phyloP scores from a whole-genome alignment of 2,329 filamentous ascomycete species.

The Pleoardoris graminearum region DNA sequence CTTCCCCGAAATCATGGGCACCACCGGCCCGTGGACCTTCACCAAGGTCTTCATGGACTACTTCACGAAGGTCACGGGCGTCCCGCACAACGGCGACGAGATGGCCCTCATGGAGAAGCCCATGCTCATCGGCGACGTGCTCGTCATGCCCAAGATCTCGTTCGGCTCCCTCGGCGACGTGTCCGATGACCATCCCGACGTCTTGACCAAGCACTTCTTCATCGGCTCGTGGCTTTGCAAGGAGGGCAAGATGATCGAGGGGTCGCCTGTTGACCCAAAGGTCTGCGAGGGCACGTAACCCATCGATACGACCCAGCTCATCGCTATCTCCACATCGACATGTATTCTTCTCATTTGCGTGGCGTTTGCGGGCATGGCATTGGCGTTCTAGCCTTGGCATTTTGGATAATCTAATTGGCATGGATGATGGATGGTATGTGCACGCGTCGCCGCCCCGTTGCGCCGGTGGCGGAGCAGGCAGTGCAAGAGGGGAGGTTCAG shows the following conservation, averaged over 20 bases:
- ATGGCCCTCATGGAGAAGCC: constrained; percentile 5
- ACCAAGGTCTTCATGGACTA: constrained; percentile 11
- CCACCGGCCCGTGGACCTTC: constrained; percentile 7
- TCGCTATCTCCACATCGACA: not conserved
- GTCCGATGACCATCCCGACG: constrained; percentile 1
- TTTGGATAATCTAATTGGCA: not conserved
- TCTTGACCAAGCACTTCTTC: constrained; percentile 5
- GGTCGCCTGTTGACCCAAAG: constrained; percentile 6
- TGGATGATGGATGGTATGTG: too few species aligned
- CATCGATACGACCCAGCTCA: not conserved
- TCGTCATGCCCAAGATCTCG: constrained; percentile 5
- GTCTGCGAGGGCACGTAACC: constrained; percentile 1
- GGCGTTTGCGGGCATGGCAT: constrained; percentile 1
- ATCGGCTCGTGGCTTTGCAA: constrained; percentile 8
- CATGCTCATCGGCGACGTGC: constrained; percentile 6
- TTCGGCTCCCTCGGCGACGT: constrained; percentile 5
- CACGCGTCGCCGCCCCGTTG: not conserved
- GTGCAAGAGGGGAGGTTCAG: too few species aligned
- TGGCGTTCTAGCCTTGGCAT: not conserved
- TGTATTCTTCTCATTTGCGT: constrained; percentile 2
- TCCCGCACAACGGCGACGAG: constrained; percentile 4
- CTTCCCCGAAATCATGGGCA: constrained; percentile 8
- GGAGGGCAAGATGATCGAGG: constrained; percentile 7
- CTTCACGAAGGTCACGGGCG: constrained; percentile 5
- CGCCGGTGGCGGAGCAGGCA: too few species aligned